Evolutionary conservation across 2,329 filamentous ascomycete species (phyloP), one percentile per base, ranked within the genome.

Genomic region (Cadophora sp.): DNA sequence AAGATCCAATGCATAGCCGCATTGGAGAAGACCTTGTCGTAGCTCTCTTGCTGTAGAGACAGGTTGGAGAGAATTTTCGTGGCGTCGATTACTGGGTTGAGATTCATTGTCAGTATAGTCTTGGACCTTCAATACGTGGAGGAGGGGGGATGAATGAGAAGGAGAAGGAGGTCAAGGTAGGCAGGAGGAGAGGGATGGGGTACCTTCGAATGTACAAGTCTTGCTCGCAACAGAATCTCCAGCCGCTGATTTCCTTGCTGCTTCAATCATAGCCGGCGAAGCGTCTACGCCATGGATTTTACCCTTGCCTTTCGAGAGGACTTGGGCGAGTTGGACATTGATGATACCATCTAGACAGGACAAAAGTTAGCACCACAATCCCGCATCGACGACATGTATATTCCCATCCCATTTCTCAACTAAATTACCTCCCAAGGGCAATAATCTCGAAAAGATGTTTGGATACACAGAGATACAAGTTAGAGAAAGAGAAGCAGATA

Each of bases 1-100:
- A 93, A 81, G 73, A 91, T 88, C 88, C 88, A 91, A 78, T 75
- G 74, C 76, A 91, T 81, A 0, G 88, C 88, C 0, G 88, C 88
- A 72, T 90, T 90, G 64, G 87, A 90, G 75, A 91, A 91, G 72
- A 82, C 83, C 73, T 90, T 90, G 68, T 81, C 78, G 73, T 77
- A 83, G 4, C 6, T 65, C 1, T 14, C 78, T 2, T 70, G 69
- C 66, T 82, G 80, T 1, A 78, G 70, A 11, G 74, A 72, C n/a
- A n/a, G n/a, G n/a, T n/a, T n/a, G 18, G 73, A 71, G 50, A 75
- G 59, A 22, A 86, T 77, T 9, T 79, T 70, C 1, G 80, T 82
- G 7, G 80, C 82, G 74, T 87, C 83, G 65, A 83, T 63, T 36
- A 83, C 84, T 86, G 60, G 4, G 43, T 51, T 8, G 18, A 51